phyloP scores from a whole-genome alignment of 805 yeast species.

The Kodamaea kaohsiungensis region DNA sequence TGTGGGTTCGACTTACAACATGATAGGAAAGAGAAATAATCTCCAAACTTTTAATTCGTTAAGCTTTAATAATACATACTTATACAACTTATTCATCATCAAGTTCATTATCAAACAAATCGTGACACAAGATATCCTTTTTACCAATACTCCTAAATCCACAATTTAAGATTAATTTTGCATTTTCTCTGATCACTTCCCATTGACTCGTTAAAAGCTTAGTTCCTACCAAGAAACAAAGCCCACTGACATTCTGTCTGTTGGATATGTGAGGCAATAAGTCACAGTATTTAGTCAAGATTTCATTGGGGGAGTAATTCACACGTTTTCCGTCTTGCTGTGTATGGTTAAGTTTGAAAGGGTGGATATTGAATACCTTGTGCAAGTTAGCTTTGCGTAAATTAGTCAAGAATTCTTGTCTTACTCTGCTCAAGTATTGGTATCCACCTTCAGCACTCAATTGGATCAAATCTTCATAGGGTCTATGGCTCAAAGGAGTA shows the following conservation, averaged over 20 bases:
- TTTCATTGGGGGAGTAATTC: slow-evolving; percentile 25
- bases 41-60: not conserved
- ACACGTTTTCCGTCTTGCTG: slow-evolving; percentile 10
- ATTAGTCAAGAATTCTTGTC: slow-evolving; percentile 33
- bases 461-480: slow-evolving; percentile 26
- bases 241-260: slow-evolving; percentile 42
- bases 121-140: slow-evolving; percentile 31
- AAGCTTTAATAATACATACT: not conserved
- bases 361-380: slow-evolving; percentile 22
- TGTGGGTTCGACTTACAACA: no score
- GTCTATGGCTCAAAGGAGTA: not conserved
- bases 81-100: slow-evolving; percentile 8
- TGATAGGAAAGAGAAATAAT: no score
- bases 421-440: slow-evolving; percentile 34
- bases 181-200: slow-evolving; percentile 44
- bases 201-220: slow-evolving; percentile 40
- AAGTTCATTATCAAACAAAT: slow-evolving; percentile 31
- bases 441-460: slow-evolving; percentile 39
- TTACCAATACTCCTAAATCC: slow-evolving; percentile 44
- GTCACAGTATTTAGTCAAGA: slow-evolving; percentile 34
- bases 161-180: slow-evolving; percentile 42
- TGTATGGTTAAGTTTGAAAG: slow-evolving; percentile 17
- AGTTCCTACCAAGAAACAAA: slow-evolving; percentile 42
- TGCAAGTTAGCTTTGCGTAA: slow-evolving; percentile 27
- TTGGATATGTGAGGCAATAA: slow-evolving; percentile 32